phyloP scores from a whole-genome alignment of 1,284 basidiomycete genomes.

The Ceratobasidium sp. region DNA sequence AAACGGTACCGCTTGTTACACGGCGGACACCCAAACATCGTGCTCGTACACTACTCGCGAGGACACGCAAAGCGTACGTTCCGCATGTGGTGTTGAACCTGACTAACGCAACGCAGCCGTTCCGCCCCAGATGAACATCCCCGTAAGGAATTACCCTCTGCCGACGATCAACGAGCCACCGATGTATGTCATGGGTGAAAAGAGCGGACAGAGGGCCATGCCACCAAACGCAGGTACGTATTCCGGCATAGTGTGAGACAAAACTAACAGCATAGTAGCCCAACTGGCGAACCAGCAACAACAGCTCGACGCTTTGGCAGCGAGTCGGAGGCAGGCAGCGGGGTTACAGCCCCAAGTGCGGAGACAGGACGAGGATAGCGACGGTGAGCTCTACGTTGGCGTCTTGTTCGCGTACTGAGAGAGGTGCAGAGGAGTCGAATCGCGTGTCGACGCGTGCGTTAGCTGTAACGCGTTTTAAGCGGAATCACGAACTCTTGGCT shows the following conservation, averaged over 20 bases:
- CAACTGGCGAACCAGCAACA: conserved; percentile 26
- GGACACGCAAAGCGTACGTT: conserved; percentile 65
- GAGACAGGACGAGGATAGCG: conserved; percentile 68
- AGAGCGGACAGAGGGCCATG: conserved; percentile 38
- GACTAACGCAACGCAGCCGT: conserved; percentile 55
- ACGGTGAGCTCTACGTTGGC: conserved; percentile 53
- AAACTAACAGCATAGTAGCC: background rate
- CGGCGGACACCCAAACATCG: conserved; percentile 70
- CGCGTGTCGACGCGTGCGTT: conserved; percentile 72
- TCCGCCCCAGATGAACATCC: conserved; percentile 60
- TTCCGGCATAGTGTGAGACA: background rate
- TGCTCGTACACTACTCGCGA: conserved; percentile 73
- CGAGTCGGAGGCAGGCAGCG: conserved; percentile 41
- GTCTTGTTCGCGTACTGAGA: background rate
- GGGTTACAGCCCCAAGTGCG: conserved; percentile 45
- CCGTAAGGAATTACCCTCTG: conserved; percentile 71
- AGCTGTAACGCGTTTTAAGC: conserved; percentile 70
- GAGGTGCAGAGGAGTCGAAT: conserved; percentile 65
- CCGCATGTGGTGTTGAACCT: background rate
- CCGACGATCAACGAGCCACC: conserved; percentile 66
- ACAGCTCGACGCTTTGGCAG: conserved; percentile 48
- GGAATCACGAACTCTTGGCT: conserved; percentile 82
- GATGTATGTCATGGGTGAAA: conserved; percentile 69
- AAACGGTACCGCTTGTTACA: conserved; percentile 71
- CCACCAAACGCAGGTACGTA: conserved; percentile 20